These are phyloP conservation scores for Fistulina hepatica DNA, from an alignment of 1,284 basidiomycete species.

Conservation along the genomic window DNA sequence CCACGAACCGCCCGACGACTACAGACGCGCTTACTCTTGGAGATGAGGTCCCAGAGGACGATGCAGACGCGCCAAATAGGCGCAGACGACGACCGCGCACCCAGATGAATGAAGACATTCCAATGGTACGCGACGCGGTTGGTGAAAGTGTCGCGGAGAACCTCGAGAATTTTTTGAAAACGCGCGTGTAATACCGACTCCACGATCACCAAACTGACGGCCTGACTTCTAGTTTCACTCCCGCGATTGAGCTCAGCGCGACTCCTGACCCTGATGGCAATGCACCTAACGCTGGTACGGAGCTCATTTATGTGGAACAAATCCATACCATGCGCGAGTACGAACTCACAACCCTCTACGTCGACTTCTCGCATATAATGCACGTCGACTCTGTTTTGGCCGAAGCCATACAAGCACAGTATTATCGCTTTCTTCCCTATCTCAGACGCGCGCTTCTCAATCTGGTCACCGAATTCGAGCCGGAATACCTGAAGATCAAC, in stretches of 20 bases:
- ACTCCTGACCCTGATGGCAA: slow-evolving; percentile 67
- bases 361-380: slow-evolving; percentile 89
- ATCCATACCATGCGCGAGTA: slow-evolving; percentile 90
- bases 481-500: slow-evolving; percentile 90
- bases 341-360: slow-evolving; percentile 89
- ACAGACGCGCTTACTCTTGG: slow-evolving; percentile 53
- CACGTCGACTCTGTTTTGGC: slow-evolving; percentile 88
- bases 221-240: slow-evolving; percentile 62
- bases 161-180: slow-evolving; percentile 85
- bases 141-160: slow-evolving; percentile 88
- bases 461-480: slow-evolving; percentile 80
- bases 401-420: slow-evolving; percentile 86
- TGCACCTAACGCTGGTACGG: slow-evolving; percentile 45
- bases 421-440: slow-evolving; percentile 95
- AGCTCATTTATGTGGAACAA: slow-evolving; percentile 81
- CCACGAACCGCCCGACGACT: slow-evolving; percentile 35
- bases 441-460: slow-evolving; percentile 85
- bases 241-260: slow-evolving; percentile 60
- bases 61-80: too few relatives aligned
- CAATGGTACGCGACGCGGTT: slow-evolving; percentile 83
- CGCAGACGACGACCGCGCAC: slow-evolving; percentile 34
- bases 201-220: slow-evolving; percentile 8
- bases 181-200: slow-evolving; percentile 39
- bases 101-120: slow-evolving; percentile 50
- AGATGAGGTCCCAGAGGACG: slow-evolving; percentile 47